These are phyloP conservation scores for Crithidia brevicula DNA, from an alignment of 208 protist species.

Conservation along the genomic window DNA sequence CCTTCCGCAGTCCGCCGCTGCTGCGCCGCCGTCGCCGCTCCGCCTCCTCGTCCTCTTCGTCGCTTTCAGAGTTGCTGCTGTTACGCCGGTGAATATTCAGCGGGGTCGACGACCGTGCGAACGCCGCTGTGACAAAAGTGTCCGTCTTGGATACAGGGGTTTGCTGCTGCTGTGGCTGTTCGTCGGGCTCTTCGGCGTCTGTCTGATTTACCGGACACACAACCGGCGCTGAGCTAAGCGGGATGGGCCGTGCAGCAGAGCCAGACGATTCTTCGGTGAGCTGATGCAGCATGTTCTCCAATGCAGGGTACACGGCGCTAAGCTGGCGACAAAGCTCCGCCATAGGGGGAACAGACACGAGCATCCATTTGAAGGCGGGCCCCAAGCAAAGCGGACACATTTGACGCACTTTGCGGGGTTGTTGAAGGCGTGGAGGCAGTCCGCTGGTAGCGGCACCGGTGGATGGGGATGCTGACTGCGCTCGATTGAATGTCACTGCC, in stretches of 20 bases:
- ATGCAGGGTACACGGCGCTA: conserved; percentile 10
- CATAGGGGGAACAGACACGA: conserved; percentile 53
- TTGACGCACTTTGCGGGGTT: conserved; percentile 34
- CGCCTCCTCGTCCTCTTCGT: conserved; percentile 17
- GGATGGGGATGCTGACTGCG: neutral
- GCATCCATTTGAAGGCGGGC: conserved; percentile 76
- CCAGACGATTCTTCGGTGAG: neutral
- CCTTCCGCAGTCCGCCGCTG: conserved; percentile 21
- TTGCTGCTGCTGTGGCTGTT: too few species aligned
- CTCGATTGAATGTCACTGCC: neutral
- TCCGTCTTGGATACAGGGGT: too few species aligned
- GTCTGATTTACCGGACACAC: too few species aligned
- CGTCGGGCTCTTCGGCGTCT: too few species aligned
- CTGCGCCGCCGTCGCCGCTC: conserved; percentile 21
- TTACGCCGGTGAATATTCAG: neutral
- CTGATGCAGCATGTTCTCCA: conserved; percentile 28
- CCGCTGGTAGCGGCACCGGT: neutral
- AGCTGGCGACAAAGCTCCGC: conserved; percentile 42
- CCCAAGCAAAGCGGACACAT: conserved; percentile 64
- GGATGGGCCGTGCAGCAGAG: too few species aligned
- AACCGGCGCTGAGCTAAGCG: too few species aligned
- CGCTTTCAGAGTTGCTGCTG: neutral
- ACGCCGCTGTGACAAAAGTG: too few species aligned
- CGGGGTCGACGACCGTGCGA: too few species aligned
- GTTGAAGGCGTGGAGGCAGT: too few species aligned